These are phyloP conservation scores for Globisporangium abappressorium DNA, from an alignment of 352 stramenopile species.

Conservation along the genomic window DNA sequence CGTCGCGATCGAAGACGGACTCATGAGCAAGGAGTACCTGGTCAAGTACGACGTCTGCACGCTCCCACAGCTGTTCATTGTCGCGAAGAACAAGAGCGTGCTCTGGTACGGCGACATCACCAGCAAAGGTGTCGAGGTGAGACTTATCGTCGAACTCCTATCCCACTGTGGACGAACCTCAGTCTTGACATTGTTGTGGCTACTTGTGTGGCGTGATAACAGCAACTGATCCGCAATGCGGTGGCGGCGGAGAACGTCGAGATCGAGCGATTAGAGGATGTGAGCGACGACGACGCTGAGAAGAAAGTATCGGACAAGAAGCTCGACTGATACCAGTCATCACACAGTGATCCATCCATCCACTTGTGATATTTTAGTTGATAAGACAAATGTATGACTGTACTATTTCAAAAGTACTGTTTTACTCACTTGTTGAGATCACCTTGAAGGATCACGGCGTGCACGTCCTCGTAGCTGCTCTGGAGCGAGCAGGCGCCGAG, in stretches of 20 bases:
- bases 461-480: constrained; percentile 44
- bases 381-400: neutral
- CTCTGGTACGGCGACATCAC: constrained; percentile 53
- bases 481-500: constrained; percentile 53
- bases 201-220: neutral
- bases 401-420: neutral
- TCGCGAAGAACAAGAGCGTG: constrained; percentile 56
- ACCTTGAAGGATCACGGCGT: constrained; percentile 26
- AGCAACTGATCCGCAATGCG: constrained; percentile 32
- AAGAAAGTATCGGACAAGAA: neutral
- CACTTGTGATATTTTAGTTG: too few relatives aligned
- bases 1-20: constrained; percentile 66
- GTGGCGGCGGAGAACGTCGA: constrained; percentile 30
- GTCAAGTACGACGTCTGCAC: constrained; percentile 59
- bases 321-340: neutral
- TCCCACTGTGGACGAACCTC: neutral
- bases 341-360: neutral
- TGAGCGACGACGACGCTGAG: neutral
- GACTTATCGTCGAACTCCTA: neutral
- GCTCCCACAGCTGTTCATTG: constrained; percentile 55
- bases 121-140: constrained; percentile 35
- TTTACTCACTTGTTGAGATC: constrained; percentile 6
- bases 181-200: neutral
- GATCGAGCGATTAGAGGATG: constrained; percentile 1
- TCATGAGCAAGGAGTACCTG: constrained; percentile 73